Evolutionary conservation across 2,329 filamentous ascomycete species (phyloP).

Genomic region (Trichoderma afroharzianum): DNA sequence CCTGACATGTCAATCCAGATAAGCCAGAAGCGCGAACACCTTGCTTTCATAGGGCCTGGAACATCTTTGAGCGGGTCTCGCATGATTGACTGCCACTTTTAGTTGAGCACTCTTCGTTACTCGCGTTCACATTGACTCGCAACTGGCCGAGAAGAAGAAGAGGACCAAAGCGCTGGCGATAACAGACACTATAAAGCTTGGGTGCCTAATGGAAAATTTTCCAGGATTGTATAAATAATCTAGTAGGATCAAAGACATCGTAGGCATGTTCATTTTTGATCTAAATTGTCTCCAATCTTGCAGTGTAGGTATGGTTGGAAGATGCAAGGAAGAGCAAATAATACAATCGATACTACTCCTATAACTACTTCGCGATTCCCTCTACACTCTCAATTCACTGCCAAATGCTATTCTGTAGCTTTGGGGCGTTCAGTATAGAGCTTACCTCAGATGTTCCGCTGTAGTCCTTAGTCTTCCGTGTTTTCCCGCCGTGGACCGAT

Average conservation of each 20-base stretch:
- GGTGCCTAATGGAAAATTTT: background rate
- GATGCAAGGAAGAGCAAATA: background rate
- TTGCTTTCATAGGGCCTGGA: background rate
- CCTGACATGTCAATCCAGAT: constrained; percentile 1
- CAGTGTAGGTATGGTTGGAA: background rate
- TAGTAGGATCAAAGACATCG: background rate
- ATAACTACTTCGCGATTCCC: background rate
- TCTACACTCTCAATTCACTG: background rate
- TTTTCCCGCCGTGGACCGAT: background rate
- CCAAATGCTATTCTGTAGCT: background rate
- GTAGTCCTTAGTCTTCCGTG: background rate
- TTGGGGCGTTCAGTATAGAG: background rate
- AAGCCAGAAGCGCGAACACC: background rate
- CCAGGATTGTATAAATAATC: background rate
- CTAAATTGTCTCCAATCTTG: background rate
- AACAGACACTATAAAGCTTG: background rate
- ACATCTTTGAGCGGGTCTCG: background rate
- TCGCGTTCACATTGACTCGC: background rate
- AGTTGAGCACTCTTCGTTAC: background rate
- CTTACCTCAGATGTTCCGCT: background rate
- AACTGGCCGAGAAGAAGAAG: background rate
- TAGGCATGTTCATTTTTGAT: background rate
- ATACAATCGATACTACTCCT: background rate
- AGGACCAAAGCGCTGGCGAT: background rate
- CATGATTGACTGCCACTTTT: background rate